These are phyloP conservation scores for Biscogniauxia marginata DNA, from an alignment of 2,329 filamentous ascomycete genomes.

Conservation along the genomic window DNA sequence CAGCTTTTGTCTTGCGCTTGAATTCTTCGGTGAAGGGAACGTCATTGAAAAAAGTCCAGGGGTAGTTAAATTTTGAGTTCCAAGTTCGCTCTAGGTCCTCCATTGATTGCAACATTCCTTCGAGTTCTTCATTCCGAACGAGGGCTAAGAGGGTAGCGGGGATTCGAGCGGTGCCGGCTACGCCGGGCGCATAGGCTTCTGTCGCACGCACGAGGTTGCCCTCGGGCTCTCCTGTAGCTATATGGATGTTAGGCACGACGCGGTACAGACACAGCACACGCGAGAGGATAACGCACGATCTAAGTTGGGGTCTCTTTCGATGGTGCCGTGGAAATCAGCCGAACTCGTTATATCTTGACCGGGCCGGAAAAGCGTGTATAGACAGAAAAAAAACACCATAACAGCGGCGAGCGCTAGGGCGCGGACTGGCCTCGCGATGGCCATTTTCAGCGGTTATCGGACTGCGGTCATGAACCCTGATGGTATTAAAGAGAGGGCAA, in stretches of 20 bases:
- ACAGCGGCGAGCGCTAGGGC: constrained; percentile 71
- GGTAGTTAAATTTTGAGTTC: constrained; percentile 99
- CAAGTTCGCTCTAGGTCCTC: constrained; percentile 87
- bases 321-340: constrained; percentile 40
- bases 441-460: constrained; percentile 57
- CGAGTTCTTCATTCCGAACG: constrained; percentile 87
- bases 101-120: constrained; percentile 86
- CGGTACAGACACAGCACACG: not conserved
- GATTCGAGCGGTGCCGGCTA: constrained; percentile 75
- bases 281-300: constrained; percentile 62
- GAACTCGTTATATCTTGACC: constrained; percentile 38
- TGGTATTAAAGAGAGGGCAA: constrained; percentile 1
- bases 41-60: constrained; percentile 99
- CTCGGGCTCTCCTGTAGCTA: constrained; percentile 81
- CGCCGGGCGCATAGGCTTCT: constrained; percentile 74
- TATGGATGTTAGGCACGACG: constrained; percentile 8
- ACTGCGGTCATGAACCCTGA: constrained; percentile 27
- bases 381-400: constrained; percentile 73
- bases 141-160: constrained; percentile 90
- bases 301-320: constrained; percentile 76
- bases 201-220: constrained; percentile 72
- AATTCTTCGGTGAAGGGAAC: constrained; percentile 91
- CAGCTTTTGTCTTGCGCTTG: constrained; percentile 74
- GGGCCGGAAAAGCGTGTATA: constrained; percentile 70
- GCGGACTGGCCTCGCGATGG: constrained; percentile 80